Evolutionary conservation across 2,329 filamentous ascomycete species (phyloP).

Genomic region (Fusarium sp.): DNA sequence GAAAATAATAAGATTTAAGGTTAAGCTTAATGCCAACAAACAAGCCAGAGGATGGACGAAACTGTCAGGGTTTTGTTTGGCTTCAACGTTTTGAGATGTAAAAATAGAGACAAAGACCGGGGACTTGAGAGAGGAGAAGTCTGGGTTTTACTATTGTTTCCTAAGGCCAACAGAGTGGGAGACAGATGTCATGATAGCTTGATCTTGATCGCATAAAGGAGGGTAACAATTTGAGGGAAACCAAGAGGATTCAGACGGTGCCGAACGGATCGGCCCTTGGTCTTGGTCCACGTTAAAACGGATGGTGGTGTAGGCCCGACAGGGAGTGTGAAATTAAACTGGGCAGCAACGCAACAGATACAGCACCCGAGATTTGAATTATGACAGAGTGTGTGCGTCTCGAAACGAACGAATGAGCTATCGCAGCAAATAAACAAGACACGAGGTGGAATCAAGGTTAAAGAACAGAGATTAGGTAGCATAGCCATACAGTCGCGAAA

Average conservation of each 20-base stretch:
- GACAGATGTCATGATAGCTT: constrained; percentile 12
- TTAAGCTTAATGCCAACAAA: constrained; percentile 26
- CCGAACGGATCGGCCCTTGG: constrained; percentile 47
- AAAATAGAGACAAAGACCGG: background rate
- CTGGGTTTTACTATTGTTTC: constrained; percentile 19
- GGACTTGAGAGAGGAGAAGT: background rate
- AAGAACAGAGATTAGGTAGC: constrained; percentile 8
- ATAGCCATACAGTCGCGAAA: constrained; percentile 10
- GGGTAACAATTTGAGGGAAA: constrained; percentile 18
- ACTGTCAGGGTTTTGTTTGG: constrained; percentile 33
- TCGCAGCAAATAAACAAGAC: background rate
- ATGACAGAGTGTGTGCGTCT: constrained; percentile 7
- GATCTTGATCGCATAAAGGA: constrained; percentile 18
- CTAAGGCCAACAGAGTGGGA: constrained; percentile 22
- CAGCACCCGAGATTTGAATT: constrained; percentile 24
- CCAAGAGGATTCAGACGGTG: constrained; percentile 25
- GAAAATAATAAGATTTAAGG: constrained; percentile 43
- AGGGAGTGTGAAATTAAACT: constrained; percentile 35
- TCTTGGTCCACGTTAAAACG: constrained; percentile 41
- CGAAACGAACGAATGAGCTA: background rate
- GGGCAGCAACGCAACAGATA: constrained; percentile 27
- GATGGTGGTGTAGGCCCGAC: constrained; percentile 31
- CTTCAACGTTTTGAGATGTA: constrained; percentile 10
- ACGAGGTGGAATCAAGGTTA: constrained; percentile 36
- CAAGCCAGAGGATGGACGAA: constrained; percentile 25